phyloP scores from a whole-genome alignment of 1,284 basidiomycete genomes.

The Ustilago tritici region DNA sequence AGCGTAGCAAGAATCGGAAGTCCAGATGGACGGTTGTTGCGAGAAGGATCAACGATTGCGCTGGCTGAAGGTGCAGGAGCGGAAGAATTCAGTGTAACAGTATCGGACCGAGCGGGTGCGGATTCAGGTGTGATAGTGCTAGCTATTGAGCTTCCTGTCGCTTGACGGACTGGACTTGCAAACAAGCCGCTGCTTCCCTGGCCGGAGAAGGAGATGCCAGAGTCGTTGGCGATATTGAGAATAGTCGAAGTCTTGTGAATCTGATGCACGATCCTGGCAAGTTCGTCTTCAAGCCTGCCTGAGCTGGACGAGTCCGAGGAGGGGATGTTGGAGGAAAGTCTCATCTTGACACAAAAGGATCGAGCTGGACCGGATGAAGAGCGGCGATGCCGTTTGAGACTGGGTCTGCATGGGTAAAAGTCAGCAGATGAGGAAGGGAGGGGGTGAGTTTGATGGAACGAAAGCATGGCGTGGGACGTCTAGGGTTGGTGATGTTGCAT shows the following conservation, averaged over 20 bases:
- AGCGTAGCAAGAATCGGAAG: slow-evolving; percentile 26
- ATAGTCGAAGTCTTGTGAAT: slow-evolving; percentile 44
- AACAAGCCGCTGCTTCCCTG: slow-evolving; percentile 1
- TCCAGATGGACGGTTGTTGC: neutral
- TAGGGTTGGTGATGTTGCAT: neutral
- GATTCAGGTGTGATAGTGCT: slow-evolving; percentile 52
- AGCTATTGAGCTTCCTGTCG: slow-evolving; percentile 43
- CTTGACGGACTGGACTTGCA: slow-evolving; percentile 15
- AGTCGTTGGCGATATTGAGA: slow-evolving; percentile 53
- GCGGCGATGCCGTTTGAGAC: slow-evolving; percentile 30
- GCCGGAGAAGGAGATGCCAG: slow-evolving; percentile 46
- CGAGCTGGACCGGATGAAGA: slow-evolving; percentile 22
- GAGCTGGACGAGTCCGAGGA: slow-evolving; percentile 16
- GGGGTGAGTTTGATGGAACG: slow-evolving; percentile 28
- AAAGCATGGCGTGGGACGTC: slow-evolving; percentile 26
- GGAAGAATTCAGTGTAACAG: slow-evolving; percentile 20
- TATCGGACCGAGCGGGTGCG: slow-evolving; percentile 29
- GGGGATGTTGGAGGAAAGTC: slow-evolving; percentile 1
- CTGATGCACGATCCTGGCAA: slow-evolving; percentile 25
- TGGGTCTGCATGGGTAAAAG: slow-evolving; percentile 17
- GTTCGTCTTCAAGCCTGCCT: slow-evolving; percentile 26
- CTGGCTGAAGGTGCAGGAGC: neutral
- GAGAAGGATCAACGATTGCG: slow-evolving; percentile 1
- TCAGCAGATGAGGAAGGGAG: slow-evolving; percentile 5
- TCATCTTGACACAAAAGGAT: slow-evolving; percentile 35